These are phyloP conservation scores for Diddensiella santjacobensis DNA, from an alignment of 805 yeast genomes.

Conservation along the genomic window DNA sequence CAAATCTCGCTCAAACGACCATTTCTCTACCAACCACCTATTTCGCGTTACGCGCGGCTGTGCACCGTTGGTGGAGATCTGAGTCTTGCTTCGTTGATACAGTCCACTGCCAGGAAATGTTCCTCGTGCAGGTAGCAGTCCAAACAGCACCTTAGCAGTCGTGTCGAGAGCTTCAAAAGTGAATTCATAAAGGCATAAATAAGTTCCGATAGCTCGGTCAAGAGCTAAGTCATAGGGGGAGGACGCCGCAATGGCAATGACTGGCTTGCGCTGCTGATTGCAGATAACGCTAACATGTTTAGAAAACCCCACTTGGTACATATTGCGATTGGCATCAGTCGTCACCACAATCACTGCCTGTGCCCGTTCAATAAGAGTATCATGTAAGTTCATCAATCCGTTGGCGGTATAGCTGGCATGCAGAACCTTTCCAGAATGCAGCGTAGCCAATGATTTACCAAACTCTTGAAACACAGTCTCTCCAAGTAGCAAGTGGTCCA, in stretches of 20 bases:
- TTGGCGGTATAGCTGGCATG: conserved; percentile 54
- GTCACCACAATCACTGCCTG: conserved; percentile 44
- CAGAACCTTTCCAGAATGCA: conserved; percentile 44
- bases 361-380: conserved; percentile 48
- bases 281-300: conserved; percentile 55
- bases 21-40: conserved; percentile 57
- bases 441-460: conserved; percentile 44
- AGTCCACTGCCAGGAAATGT: conserved; percentile 50
- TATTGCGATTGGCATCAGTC: conserved; percentile 55
- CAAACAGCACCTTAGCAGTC: conserved; percentile 51
- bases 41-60: conserved; percentile 11
- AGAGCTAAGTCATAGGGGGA: conserved; percentile 61
- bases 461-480: conserved; percentile 39
- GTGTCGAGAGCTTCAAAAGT: conserved; percentile 49
- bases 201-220: conserved; percentile 50
- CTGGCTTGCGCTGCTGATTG: conserved; percentile 46
- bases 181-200: conserved; percentile 59
- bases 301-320: conserved; percentile 59
- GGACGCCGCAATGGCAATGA: conserved; percentile 56
- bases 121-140: conserved; percentile 49
- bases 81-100: conserved; percentile 23
- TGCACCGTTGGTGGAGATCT: conserved; percentile 5
- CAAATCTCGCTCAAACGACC: conserved; percentile 49
- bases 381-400: conserved; percentile 54
- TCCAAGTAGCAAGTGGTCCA: conserved; percentile 47